These are phyloP conservation scores for Acanthamoeba divionensis DNA, from an alignment of 208 protist species.

Conservation along the genomic window DNA sequence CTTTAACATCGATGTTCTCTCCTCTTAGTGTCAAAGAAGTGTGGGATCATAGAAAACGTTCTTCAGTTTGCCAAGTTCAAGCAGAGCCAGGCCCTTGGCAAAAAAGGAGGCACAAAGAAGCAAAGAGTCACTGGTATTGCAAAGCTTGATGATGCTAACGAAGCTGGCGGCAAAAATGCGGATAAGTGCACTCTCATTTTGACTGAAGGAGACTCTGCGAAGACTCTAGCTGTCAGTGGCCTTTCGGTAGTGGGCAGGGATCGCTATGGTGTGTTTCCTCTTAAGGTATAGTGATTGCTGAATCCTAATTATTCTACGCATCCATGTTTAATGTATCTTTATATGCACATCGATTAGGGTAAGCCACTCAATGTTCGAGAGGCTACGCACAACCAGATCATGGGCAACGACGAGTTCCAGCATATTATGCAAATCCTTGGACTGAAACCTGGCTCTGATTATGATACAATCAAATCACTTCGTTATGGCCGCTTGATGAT, in stretches of 20 bases:
- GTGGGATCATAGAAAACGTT: constrained; percentile 90
- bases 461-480: constrained; percentile 83
- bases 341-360: too few species aligned
- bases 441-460: constrained; percentile 81
- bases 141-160: constrained; percentile 99
- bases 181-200: constrained; percentile 99
- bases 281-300: too few species aligned
- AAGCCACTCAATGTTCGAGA: constrained; percentile 99
- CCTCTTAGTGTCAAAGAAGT: constrained; percentile 2
- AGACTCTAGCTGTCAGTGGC: constrained; percentile 88
- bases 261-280: constrained; percentile 99
- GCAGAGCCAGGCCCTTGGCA: constrained; percentile 86
- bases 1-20: neutral
- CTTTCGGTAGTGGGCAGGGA: constrained; percentile 97
- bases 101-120: constrained; percentile 81
- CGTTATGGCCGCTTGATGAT: constrained; percentile 99
- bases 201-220: constrained; percentile 98
- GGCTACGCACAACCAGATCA: constrained; percentile 89
- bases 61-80: constrained; percentile 95
- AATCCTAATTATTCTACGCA: too few species aligned
- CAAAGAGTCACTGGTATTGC: constrained; percentile 92
- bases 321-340: too few species aligned
- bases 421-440: constrained; percentile 84
- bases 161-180: constrained; percentile 93
- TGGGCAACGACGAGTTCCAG: constrained; percentile 94